Evolutionary conservation across 2,329 filamentous ascomycete genomes (phyloP).

Genomic region (Pyricularia grisea): DNA sequence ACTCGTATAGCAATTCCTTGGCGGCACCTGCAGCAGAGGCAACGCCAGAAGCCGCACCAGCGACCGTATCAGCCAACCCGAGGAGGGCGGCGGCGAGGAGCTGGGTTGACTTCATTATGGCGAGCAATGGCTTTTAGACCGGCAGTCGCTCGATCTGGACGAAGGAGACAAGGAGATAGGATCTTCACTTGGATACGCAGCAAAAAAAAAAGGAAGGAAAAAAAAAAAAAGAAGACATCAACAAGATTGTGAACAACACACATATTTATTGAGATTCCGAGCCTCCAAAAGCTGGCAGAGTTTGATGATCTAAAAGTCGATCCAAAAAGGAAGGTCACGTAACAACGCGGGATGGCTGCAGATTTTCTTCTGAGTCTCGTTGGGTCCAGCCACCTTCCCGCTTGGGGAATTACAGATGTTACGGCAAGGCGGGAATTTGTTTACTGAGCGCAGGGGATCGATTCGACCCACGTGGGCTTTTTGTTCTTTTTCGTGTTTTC

Average conservation of each 20-base stretch:
- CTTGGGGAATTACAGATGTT: not conserved
- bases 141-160: not conserved
- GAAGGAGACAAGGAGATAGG: not conserved
- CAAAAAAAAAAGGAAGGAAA: not conserved
- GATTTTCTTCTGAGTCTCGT: not conserved
- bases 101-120: not conserved
- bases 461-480: not conserved
- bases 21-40: not conserved
- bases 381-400: not conserved
- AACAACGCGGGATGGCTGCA: not conserved
- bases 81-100: not conserved
- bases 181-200: not conserved
- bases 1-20: not conserved
- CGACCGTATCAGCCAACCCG: not conserved
- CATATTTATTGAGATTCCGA: not conserved
- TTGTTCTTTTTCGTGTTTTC: not conserved
- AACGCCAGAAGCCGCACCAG: not conserved
- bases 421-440: too few relatives aligned
- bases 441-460: too few relatives aligned
- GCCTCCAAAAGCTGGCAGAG: too few relatives aligned
- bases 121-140: not conserved
- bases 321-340: not conserved
- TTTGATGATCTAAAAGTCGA: not conserved
- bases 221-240: not conserved
- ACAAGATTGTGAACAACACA: not conserved